These are phyloP conservation scores for Angophora floribunda DNA, from an alignment of 345 rosid species.

Conservation along the genomic window DNA sequence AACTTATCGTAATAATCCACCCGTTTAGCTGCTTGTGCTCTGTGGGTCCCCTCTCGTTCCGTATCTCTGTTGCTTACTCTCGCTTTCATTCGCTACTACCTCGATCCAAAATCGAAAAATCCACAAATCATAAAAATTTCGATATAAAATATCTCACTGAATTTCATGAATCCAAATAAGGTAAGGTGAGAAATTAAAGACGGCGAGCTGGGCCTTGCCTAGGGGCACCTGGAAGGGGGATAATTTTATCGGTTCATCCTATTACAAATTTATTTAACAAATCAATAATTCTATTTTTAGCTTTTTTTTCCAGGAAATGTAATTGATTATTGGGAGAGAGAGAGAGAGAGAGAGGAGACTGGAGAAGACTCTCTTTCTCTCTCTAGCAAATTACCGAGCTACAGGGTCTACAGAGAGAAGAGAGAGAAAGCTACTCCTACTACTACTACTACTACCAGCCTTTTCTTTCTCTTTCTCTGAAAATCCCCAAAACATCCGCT, in stretches of 20 bases:
- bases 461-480: not conserved
- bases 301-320: not conserved
- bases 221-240: not conserved
- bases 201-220: not conserved
- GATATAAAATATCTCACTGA: not conserved
- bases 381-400: not conserved
- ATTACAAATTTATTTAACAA: not conserved
- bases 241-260: not conserved
- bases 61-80: rapidly evolving
- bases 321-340: not conserved
- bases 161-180: not conserved
- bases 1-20: not conserved
- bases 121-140: not conserved
- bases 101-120: not conserved
- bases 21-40: not conserved
- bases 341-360: not conserved
- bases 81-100: rapidly evolving
- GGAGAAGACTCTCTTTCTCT: not conserved
- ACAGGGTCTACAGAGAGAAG: not conserved
- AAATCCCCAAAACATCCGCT: slow-evolving; percentile 5
- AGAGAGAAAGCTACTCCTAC: not conserved
- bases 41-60: not conserved
- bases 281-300: not conserved
- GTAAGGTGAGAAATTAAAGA: not conserved
- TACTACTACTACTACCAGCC: not conserved